These are phyloP conservation scores for Ramaria sp. DNA, from an alignment of 768 basidiomycete genomes.

Conservation along the genomic window DNA sequence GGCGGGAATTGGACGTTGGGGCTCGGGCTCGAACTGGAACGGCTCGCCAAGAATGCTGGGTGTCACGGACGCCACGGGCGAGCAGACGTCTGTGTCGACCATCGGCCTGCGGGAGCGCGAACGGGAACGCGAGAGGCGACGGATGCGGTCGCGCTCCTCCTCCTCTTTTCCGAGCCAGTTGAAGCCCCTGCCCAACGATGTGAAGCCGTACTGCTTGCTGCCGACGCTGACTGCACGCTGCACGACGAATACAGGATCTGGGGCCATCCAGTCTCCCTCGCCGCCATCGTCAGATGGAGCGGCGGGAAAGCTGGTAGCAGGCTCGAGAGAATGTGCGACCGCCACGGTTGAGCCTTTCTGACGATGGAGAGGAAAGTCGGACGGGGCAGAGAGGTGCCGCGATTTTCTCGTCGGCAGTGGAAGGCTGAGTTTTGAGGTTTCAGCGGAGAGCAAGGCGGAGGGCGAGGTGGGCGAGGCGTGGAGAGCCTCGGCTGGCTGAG, in stretches of 20 bases:
- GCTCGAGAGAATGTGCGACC: neutral
- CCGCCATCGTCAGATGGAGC: neutral
- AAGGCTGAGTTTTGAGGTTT: neutral
- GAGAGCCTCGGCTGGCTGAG: neutral
- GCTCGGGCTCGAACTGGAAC: slow-evolving; percentile 9
- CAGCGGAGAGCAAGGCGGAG: neutral
- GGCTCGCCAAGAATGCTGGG: slow-evolving; percentile 7
- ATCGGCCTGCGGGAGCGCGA: neutral
- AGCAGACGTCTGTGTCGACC: neutral
- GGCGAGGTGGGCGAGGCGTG: neutral
- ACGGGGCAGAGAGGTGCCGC: neutral
- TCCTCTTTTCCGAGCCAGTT: slow-evolving; percentile 49
- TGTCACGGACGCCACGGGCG: slow-evolving; percentile 4
- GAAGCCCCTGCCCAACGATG: slow-evolving; percentile 75
- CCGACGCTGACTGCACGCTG: slow-evolving; percentile 59
- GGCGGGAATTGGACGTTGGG: slow-evolving; percentile 18
- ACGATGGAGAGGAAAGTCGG: neutral
- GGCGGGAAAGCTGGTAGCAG: neutral
- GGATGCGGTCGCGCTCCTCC: slow-evolving; percentile 13
- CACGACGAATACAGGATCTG: slow-evolving; percentile 31
- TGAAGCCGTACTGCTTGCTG: slow-evolving; percentile 70
- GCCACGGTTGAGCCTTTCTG: slow-evolving; percentile 1
- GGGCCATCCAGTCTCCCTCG: slow-evolving; percentile 53
- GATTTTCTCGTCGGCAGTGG: neutral
- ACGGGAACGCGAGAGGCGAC: neutral